Base-by-base conservation (phyloP, 2,329 filamentous ascomycete species). In the Paecilomyces sp. region DNA sequence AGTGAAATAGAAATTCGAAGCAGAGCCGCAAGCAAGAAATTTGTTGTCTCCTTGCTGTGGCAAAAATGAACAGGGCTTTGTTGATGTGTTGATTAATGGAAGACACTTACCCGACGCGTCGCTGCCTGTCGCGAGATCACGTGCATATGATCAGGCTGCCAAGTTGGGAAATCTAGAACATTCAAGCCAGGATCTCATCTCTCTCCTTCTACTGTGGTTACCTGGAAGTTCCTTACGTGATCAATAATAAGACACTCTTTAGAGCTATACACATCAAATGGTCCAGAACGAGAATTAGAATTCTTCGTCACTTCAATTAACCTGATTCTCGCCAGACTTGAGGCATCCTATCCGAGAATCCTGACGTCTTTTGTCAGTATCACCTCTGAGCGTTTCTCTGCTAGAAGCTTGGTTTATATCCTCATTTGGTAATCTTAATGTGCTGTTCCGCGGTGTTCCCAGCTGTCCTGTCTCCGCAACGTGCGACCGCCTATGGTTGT, bases 71-170 rank as follows among this genome's bases (percentile, higher is more conserved):
- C 54, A 55, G 57, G 57, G 8, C 28, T 53, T 30, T 57, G 54
- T 30, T 18, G 54, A 54, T 65, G 59, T 11, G 51, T 34, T 57
- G 55, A 58, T 63, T 58, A 61, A 58, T 61, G 34, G 57, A 41
- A 58, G 57, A 60, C 60, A 18, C 31, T 56, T 58, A 28, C 60
- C 53, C 31, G 68, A 73, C 72, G 71, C 72, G 72, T 74, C 67
- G 57, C 64, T 60, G 60, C 63, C 24, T 59, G 68, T 73, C 73
- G 65, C 73, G 73, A 71, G 51, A 58, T 75, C 73, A 75, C 72
- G 72, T 75, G 73, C 13, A 15, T 52, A 47, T 15, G 28, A 28
- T 12, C n/a, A 52, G 33, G 36, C 31, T 13, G 25, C 22, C 34
- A 22, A 33, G 25, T 36, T 56, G 33, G 22, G 24, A 51, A 53